These are phyloP conservation scores for Sarocladium oryzae DNA, from an alignment of 2,329 filamentous ascomycete species.

Conservation along the genomic window DNA sequence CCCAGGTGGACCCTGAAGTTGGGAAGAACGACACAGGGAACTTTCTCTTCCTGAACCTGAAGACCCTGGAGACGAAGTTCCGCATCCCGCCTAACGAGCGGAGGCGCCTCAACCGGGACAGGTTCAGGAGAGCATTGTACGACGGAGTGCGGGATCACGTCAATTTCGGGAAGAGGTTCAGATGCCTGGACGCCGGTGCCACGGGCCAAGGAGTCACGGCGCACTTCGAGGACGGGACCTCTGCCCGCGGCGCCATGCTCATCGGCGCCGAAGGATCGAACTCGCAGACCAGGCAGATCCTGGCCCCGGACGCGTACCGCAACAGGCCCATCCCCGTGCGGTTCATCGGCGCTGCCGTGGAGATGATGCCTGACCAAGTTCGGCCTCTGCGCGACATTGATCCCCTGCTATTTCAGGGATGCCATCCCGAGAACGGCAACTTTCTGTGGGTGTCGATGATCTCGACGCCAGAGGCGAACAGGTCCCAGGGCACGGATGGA, in stretches of 20 bases:
- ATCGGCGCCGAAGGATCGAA: slow-evolving; percentile 35
- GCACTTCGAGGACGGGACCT: slow-evolving; percentile 26
- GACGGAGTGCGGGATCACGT: slow-evolving; percentile 15
- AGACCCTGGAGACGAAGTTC: slow-evolving; percentile 23
- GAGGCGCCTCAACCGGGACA: slow-evolving; percentile 21
- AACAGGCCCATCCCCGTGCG: slow-evolving; percentile 29
- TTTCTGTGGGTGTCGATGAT: slow-evolving; percentile 45
- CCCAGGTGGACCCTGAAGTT: slow-evolving; percentile 23
- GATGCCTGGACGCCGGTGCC: slow-evolving; percentile 16
- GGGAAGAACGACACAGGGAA: slow-evolving; percentile 26
- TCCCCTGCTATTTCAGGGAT: slow-evolving; percentile 47
- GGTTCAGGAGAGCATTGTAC: slow-evolving; percentile 17
- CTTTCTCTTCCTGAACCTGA: slow-evolving; percentile 27
- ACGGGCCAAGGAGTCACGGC: slow-evolving; percentile 16
- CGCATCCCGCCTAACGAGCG: slow-evolving; percentile 25
- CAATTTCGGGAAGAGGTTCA: slow-evolving; percentile 18
- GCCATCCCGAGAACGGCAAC: slow-evolving; percentile 41
- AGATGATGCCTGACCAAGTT: slow-evolving; percentile 31
- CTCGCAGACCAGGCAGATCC: slow-evolving; percentile 27
- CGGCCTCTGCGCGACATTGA: slow-evolving; percentile 39
- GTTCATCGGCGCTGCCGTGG: slow-evolving; percentile 29
- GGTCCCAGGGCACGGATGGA: slow-evolving; percentile 22
- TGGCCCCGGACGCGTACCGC: slow-evolving; percentile 24
- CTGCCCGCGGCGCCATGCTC: slow-evolving; percentile 25
- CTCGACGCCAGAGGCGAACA: slow-evolving; percentile 31